A percentile compares a stretch with the other conserved stretches of the same genome.
Conservation (phyloP, 148 eudicot genomes). For the Amaranthus palmeri region DNA sequence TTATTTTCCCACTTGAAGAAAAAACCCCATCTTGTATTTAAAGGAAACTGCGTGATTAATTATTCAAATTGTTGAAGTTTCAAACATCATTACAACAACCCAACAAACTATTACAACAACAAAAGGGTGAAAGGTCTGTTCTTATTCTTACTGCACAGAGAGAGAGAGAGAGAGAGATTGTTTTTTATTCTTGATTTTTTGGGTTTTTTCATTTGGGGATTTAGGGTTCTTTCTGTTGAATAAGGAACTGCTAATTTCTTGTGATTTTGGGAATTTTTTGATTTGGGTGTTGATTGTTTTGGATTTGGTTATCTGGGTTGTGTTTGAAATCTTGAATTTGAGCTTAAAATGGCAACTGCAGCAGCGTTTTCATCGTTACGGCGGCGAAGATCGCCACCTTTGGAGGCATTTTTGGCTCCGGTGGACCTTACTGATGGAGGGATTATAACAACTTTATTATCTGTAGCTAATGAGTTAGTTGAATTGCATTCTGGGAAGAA, state of each 20-base stretch:
- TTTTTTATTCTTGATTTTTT: background rate
- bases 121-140: conserved; percentile 7
- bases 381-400: conserved; percentile 65
- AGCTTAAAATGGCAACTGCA: conserved; percentile 51
- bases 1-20: conserved; percentile 9
- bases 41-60: conserved; percentile 4
- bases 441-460: conserved; percentile 46
- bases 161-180: background rate
- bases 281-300: no score
- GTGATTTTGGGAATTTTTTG: no score
- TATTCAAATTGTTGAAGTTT: conserved; percentile 15
- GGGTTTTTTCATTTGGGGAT: conserved; percentile 1
- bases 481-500: conserved; percentile 40
- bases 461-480: conserved; percentile 43
- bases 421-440: conserved; percentile 57
- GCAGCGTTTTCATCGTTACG: conserved; percentile 69
- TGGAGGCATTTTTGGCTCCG: conserved; percentile 85
- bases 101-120: conserved; percentile 12
- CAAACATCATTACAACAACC: conserved; percentile 10
- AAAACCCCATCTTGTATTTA: conserved; percentile 9
- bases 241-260: no score
- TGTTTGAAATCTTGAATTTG: background rate
- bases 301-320: background rate
- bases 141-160: background rate
- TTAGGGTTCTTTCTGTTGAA: background rate